A percentile compares a stretch with the other conserved stretches of the same genome.
These are phyloP conservation scores for Laetiporus sulphureus DNA, from an alignment of 1,284 basidiomycete genomes.

Conservation along the genomic window DNA sequence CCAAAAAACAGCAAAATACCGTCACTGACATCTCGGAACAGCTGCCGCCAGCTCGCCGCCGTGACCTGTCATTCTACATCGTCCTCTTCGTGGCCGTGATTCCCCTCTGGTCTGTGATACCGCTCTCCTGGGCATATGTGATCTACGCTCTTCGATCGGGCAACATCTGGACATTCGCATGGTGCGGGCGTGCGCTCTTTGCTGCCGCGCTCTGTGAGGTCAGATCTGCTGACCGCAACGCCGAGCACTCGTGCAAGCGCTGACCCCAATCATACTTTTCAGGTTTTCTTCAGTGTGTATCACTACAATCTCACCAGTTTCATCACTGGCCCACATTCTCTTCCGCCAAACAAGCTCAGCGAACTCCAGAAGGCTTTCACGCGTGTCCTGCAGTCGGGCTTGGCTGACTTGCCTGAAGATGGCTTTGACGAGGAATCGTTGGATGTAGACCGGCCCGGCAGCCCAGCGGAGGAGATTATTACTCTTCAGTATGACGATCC, in stretches of 20 bases:
- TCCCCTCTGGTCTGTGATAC: constrained; percentile 67
- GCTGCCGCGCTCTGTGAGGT: constrained; percentile 56
- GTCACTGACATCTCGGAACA: constrained; percentile 24
- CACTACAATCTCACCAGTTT: constrained; percentile 49
- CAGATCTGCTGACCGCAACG: constrained; percentile 13
- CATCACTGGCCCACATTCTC: constrained; percentile 46
- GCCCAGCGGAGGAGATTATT: constrained; percentile 52
- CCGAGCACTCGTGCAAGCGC: constrained; percentile 1
- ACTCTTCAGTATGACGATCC: constrained; percentile 58
- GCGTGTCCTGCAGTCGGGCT: constrained; percentile 56
- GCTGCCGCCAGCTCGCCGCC: constrained; percentile 25
- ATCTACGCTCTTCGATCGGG: constrained; percentile 45
- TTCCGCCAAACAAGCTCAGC: constrained; percentile 37
- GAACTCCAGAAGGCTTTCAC: constrained; percentile 57
- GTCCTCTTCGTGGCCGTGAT: constrained; percentile 53
- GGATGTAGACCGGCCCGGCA: constrained; percentile 45
- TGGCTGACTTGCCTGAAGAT: constrained; percentile 46
- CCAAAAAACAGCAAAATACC: constrained; percentile 12
- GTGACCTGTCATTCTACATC: constrained; percentile 48
- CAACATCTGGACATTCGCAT: constrained; percentile 35
- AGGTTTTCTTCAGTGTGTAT: constrained; percentile 79
- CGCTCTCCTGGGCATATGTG: constrained; percentile 66
- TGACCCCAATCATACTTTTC: constrained; percentile 5
- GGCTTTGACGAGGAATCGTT: constrained; percentile 52
- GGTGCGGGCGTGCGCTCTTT: constrained; percentile 34